Conservation (phyloP, 208 protist species). For the Tetramitus jugosus region DNA sequence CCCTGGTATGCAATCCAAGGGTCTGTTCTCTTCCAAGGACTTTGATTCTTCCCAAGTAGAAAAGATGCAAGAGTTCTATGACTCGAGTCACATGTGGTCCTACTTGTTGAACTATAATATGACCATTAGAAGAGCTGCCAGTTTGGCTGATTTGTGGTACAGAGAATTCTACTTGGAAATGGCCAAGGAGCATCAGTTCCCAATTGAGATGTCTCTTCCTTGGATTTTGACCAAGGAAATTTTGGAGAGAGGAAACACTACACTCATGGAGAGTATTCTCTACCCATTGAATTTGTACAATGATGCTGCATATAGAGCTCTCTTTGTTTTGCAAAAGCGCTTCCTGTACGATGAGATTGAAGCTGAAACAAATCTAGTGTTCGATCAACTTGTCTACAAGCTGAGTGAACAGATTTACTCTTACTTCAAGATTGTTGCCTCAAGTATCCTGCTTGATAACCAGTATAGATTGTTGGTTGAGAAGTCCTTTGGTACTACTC, state of each 20-base stretch:
- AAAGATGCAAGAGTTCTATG: constrained; percentile 39
- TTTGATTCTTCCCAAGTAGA: constrained; percentile 29
- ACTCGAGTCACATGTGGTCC: constrained; percentile 40
- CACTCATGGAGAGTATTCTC: constrained; percentile 31
- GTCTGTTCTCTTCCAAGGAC: constrained; percentile 39
- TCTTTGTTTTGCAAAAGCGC: constrained; percentile 41
- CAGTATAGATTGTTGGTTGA: constrained; percentile 35
- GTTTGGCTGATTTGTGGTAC: constrained; percentile 60
- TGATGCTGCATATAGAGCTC: constrained; percentile 50
- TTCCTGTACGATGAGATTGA: constrained; percentile 65
- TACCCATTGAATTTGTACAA: constrained; percentile 65
- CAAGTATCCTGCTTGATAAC: constrained; percentile 46
- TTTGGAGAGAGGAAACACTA: constrained; percentile 37
- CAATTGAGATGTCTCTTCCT: constrained; percentile 61
- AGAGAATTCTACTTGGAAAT: constrained; percentile 61
- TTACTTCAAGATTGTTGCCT: constrained; percentile 50
- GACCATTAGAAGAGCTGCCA: constrained; percentile 22
- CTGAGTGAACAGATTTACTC: constrained; percentile 50
- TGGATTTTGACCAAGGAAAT: constrained; percentile 62
- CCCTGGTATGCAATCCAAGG: constrained; percentile 6
- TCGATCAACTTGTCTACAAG: constrained; percentile 61
- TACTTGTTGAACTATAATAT: constrained; percentile 40
- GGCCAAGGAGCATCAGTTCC: constrained; percentile 46
- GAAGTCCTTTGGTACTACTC: background rate
- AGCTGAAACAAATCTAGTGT: constrained; percentile 57